phyloP scores from a whole-genome alignment of 1,139 yeast genomes.

The Pichia sp. region DNA sequence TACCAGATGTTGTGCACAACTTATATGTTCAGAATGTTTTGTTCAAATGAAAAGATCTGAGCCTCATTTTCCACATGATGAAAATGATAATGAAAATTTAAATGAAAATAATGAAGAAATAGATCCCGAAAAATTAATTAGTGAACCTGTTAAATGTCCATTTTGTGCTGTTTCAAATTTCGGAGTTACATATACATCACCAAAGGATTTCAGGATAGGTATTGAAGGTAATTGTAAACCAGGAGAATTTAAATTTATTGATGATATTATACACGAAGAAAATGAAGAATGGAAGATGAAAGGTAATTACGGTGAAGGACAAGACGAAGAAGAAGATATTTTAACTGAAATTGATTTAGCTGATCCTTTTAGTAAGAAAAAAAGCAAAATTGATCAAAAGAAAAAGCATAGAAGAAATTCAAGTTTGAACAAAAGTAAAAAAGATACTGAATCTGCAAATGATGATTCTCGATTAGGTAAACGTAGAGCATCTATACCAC shows the following conservation, averaged over 20 bases:
- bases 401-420: neutral
- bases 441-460: neutral
- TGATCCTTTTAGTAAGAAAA: constrained; percentile 10
- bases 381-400: neutral
- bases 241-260: constrained; percentile 28
- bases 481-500: constrained; percentile 47
- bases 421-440: too few species aligned
- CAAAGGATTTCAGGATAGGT: constrained; percentile 45
- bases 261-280: constrained; percentile 4
- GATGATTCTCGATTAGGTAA: neutral
- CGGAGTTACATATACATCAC: constrained; percentile 72
- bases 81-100: constrained; percentile 28
- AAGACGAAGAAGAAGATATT: constrained; percentile 16
- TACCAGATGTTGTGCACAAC: constrained; percentile 89
- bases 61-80: constrained; percentile 92
- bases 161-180: constrained; percentile 86
- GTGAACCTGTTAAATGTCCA: constrained; percentile 89
- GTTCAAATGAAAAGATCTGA: constrained; percentile 89
- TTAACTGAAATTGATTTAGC: constrained; percentile 10
- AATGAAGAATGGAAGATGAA: neutral
- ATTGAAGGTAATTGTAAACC: constrained; percentile 38
- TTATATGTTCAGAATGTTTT: constrained; percentile 94
- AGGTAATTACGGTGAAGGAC: too few species aligned
- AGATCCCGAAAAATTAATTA: constrained; percentile 56
- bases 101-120: constrained; percentile 28